Evolutionary conservation across 2,329 filamentous ascomycete species (phyloP), one percentile per base, ranked within the genome.

Genomic region (Calonectria crousiana): DNA sequence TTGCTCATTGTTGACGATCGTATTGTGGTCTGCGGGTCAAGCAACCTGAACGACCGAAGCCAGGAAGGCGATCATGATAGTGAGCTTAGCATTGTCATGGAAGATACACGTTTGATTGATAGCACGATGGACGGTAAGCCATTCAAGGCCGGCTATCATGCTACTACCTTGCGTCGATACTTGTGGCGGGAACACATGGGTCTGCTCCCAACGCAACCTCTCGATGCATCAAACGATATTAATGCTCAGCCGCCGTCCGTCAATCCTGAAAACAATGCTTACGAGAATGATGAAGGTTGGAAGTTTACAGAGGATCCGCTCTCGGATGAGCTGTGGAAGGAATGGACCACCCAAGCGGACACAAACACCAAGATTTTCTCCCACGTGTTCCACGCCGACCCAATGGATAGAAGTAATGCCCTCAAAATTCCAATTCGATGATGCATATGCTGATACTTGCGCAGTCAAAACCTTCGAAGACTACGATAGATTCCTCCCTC

Each of bases 111-210:
- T 11, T 89, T 87, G 6, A 86, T 98, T 2, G 88, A 91, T 10
- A 95, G 91, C 6, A 91, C 84, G 30, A 98, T 98, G 95, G 90
- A 94, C 77, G 96, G 96, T 2, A 84, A 94, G 79, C 90, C 92
- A 0, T 98, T 91, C 84, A 90, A 93, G 77, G 96, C 94, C 0
- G 93, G 94, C n/a, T 92, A 93, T 74, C 95, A 97, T 81, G 96
- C 95, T 0, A 90, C 94, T 3, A 95, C 95, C 0, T 89, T 98
- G 5, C 90, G 96, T 58, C 91, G 95, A 23, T 95, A 94, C 79
- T 90, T 98, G 9, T 98, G 95, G 94, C 92, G 95, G 56, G 96
- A 98, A 85, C 96, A 98, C 83, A 87, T 98, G 16, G 96, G 96
- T 1, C 88, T 98, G 4, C 85, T 98, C 3, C 92, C 90, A 5